Evolutionary conservation across 306 rosid species (phyloP).

Genomic region (Dryas octopetala): DNA sequence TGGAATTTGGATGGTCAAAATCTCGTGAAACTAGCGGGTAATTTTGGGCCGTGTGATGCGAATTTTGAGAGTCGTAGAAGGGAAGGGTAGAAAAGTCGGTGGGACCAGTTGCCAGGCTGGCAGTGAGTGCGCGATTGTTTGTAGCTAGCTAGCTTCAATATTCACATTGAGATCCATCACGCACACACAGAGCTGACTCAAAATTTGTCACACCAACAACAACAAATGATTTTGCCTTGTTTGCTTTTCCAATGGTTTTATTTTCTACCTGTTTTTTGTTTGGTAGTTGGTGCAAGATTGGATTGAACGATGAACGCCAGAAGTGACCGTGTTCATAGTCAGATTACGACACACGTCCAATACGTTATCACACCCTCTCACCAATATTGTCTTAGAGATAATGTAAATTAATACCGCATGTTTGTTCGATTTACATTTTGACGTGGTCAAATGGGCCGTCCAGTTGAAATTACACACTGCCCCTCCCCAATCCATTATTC

Average conservation of each 20-base stretch:
- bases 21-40: conserved; percentile 13
- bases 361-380: neutral
- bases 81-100: conserved; percentile 2
- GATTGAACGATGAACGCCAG: neutral
- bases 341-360: conserved; percentile 14
- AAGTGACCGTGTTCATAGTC: neutral
- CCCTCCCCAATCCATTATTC: neutral
- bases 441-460: conserved; percentile 16
- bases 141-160: conserved; percentile 18
- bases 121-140: no score
- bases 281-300: neutral
- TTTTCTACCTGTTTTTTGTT: neutral
- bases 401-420: conserved; percentile 3
- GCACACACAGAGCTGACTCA: conserved; percentile 22
- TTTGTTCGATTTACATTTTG: neutral
- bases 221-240: neutral
- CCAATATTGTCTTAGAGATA: conserved; percentile 13
- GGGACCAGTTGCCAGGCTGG: conserved; percentile 27
- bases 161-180: neutral
- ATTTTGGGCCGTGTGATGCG: conserved; percentile 12
- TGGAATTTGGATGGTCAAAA: neutral
- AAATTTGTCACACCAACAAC: neutral
- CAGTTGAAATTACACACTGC: neutral
- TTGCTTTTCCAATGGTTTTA: neutral
- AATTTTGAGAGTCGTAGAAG: neutral